A percentile compares a stretch with the other conserved stretches of the same genome.
Evolutionary conservation across 2,329 filamentous ascomycete species (phyloP).

Genomic region (Arthrinium puccinioides): DNA sequence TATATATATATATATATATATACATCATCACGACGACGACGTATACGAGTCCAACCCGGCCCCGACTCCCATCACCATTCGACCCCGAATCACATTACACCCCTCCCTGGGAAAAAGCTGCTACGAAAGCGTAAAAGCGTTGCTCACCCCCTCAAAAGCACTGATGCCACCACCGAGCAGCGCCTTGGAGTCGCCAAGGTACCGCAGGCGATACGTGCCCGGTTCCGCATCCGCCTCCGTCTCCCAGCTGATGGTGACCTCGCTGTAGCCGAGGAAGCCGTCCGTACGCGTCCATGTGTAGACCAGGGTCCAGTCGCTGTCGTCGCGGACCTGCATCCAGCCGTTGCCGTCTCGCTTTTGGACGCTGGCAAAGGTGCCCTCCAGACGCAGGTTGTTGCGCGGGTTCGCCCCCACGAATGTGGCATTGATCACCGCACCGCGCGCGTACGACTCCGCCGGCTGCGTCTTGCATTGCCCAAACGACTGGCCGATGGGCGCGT

Average conservation of each 20-base stretch:
- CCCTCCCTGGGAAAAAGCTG: not conserved
- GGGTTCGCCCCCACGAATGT: conserved; percentile 85
- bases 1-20: no score
- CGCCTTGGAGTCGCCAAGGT: conserved; percentile 77
- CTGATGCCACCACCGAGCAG: conserved; percentile 51
- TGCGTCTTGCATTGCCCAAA: conserved; percentile 64
- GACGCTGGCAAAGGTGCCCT: conserved; percentile 69
- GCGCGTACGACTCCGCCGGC: conserved; percentile 43
- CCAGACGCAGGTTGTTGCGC: conserved; percentile 76
- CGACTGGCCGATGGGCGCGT: conserved; percentile 51
- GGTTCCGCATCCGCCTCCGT: conserved; percentile 50
- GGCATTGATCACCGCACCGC: conserved; percentile 56
- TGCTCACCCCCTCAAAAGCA: conserved; percentile 62
- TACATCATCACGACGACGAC: no score
- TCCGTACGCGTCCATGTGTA: conserved; percentile 73
- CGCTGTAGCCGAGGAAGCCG: conserved; percentile 63
- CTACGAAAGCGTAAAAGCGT: conserved; percentile 37
- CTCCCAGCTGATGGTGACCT: conserved; percentile 77
- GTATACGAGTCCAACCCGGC: no score
- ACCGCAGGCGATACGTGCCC: conserved; percentile 72
- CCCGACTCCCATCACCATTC: no score
- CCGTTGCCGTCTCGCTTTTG: conserved; percentile 48
- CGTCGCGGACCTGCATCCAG: conserved; percentile 65
- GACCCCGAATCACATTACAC: no score
- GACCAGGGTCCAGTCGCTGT: conserved; percentile 77